Conservation (phyloP, 1,139 yeast species). For the Saccharomycopsis phalli region DNA sequence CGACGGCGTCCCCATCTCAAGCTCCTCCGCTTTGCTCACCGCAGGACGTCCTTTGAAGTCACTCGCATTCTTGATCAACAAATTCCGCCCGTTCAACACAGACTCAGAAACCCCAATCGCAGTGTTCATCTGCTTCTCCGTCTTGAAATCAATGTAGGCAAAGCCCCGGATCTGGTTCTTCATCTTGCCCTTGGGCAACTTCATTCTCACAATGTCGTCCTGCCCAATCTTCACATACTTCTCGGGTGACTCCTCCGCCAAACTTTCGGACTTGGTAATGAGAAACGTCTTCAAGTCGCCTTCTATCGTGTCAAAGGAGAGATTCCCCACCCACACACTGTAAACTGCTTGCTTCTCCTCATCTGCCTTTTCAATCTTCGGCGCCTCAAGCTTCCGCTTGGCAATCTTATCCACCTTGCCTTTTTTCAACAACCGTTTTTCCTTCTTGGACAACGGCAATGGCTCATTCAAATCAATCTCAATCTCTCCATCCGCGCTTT, state of each 20-base stretch:
- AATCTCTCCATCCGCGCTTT: conserved; percentile 43
- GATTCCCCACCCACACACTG: conserved; percentile 93
- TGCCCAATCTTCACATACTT: conserved; percentile 36
- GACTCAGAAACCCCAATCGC: conserved; percentile 65
- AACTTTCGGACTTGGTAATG: conserved; percentile 44
- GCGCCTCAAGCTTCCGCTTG: conserved; percentile 34
- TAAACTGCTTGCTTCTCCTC: conserved; percentile 31
- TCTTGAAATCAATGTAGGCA: conserved; percentile 81
- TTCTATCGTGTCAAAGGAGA: conserved; percentile 74
- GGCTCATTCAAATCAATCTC: conserved; percentile 74
- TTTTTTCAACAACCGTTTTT: conserved; percentile 70
- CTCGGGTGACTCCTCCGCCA: conserved; percentile 32
- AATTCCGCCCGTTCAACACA: conserved; percentile 70
- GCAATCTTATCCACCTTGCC: conserved; percentile 53
- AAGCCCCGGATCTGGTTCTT: conserved; percentile 67
- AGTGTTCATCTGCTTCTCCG: conserved; percentile 50
- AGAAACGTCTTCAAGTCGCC: conserved; percentile 67
- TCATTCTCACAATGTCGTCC: conserved; percentile 49
- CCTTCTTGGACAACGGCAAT: conserved; percentile 84
- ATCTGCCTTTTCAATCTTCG: conserved; percentile 30
- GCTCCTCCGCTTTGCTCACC: conserved; percentile 32
- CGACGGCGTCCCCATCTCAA: conserved; percentile 57
- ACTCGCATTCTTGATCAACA: conserved; percentile 72
- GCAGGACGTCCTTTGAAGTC: conserved; percentile 88
- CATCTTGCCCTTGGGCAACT: conserved; percentile 53